phyloP scores from a whole-genome alignment of 177 flowering plant genomes.

The Vitis hybrid region DNA sequence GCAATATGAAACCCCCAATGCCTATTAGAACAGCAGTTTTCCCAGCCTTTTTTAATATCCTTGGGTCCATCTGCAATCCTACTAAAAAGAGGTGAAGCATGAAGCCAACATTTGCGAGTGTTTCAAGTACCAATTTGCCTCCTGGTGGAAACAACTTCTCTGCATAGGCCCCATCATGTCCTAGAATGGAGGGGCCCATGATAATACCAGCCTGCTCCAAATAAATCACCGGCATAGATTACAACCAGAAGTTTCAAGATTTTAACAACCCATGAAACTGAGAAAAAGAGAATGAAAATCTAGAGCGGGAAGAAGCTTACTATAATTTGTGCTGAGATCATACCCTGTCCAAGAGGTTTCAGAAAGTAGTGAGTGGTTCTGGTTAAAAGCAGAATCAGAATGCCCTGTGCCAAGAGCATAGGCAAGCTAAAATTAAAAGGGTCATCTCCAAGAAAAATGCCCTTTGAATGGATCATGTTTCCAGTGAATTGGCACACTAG shows the following conservation, averaged over 20 bases:
- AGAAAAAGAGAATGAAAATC: not conserved
- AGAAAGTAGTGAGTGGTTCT: not conserved
- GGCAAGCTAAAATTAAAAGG: conserved; percentile 15
- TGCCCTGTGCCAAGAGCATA: conserved; percentile 7
- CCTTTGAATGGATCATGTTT: not conserved
- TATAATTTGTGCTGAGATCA: conserved; percentile 17
- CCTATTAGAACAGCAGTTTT: conserved; percentile 4
- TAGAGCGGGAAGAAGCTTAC: conserved; percentile 8
- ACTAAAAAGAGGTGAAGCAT: conserved; percentile 6
- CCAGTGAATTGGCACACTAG: conserved; percentile 3
- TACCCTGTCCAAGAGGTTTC: conserved; percentile 9
- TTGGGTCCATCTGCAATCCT: conserved; percentile 10
- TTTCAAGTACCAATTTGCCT: conserved; percentile 7
- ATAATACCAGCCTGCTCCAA: conserved; percentile 16
- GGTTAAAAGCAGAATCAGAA: conserved; percentile 13
- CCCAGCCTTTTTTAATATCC: not conserved
- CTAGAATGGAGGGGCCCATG: conserved; percentile 13
- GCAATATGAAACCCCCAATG: not conserved
- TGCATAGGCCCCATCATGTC: not conserved
- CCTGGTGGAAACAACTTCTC: conserved; percentile 11
- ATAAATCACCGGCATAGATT: no score
- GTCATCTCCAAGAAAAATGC: conserved; percentile 17
- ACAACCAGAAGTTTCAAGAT: no score
- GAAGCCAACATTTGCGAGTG: conserved; percentile 2
- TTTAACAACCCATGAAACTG: no score